Base-by-base conservation (phyloP, 2,329 filamentous ascomycete species). In the Didymosphaeria variabile region DNA sequence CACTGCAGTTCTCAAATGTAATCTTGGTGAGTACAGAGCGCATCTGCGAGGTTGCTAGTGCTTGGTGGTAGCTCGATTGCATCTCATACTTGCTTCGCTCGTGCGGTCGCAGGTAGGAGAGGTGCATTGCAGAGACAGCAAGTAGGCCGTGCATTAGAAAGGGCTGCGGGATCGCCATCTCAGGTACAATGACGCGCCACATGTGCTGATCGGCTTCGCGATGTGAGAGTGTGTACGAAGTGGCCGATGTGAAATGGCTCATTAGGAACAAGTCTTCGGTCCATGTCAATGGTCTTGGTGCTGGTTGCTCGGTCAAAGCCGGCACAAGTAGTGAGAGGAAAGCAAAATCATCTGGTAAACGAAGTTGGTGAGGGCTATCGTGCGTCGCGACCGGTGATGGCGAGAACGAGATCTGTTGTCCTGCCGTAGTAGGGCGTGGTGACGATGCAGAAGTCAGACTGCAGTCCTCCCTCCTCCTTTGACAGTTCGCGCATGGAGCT, bases 101-200 rank as follows among this genome's bases (percentile, higher is more conserved):
- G 12, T 46, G 17, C n/a, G 32, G 51, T 46, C 52, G 57, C 21
- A 59, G n/a, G 21, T 55, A 42, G 38, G 57, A 55, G 21, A 59
- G 57, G 26, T 59, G 57, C 44, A 59, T 44, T 5, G 57, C 57
- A 31, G 57, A 55, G 17, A 59, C 45, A 10, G 57, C 57, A 19
- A 59, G 52, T 9, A 59, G 42, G 26, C 57, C 57, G 26, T 59
- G 57, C 57, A 59, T 59, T 17, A 59, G 19, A 31, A 59, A 59
- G 15, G 51, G 42, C 23, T 59, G 57, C 13, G 34, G 2, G 40
- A 45, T 47, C 0, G 57, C 57, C 34, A 55, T 32, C 15, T 55
- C 45, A 10, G 57, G 57, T 2, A 59, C 26, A 15, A 53, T 26
- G 32, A 50, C 57, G n/a, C 52, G 57, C 57, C 57, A 59, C 38